Evolutionary conservation across 805 yeast species (phyloP).

Genomic region (Metschnikowia noctiluminum): DNA sequence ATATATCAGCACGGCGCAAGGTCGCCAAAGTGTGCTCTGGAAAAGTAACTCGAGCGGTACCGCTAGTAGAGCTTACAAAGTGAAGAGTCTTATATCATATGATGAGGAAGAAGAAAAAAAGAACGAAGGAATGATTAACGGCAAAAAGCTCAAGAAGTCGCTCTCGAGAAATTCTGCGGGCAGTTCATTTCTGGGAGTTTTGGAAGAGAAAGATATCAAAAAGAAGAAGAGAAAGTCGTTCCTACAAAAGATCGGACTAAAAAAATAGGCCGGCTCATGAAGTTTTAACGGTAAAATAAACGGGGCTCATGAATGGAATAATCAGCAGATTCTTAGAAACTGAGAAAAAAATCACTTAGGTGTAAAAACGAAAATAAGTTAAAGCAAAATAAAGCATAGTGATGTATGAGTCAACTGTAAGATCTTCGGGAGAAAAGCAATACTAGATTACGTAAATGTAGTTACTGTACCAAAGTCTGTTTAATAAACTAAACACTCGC

Average conservation of each 20-base stretch:
- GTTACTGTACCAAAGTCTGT: no score
- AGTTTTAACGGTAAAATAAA: background rate
- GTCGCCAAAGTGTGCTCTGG: constrained; percentile 8
- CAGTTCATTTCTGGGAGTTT: constrained; percentile 5
- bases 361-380: no score
- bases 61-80: constrained; percentile 32
- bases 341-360: no score
- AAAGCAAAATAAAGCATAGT: no score
- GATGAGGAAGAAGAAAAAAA: constrained; percentile 31
- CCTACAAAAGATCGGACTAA: constrained; percentile 25
- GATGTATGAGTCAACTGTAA: no score
- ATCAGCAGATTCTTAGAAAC: no score
- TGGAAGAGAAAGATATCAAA: constrained; percentile 6
- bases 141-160: constrained; percentile 15
- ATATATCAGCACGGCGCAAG: constrained; percentile 20
- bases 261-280: constrained; percentile 9
- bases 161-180: constrained; percentile 12
- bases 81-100: constrained; percentile 37
- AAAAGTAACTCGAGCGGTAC: constrained; percentile 12
- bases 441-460: no score
- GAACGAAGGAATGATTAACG: constrained; percentile 15
- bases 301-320: no score
- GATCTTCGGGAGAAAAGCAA: no score
- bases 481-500: no score
- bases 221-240: constrained; percentile 20